Base-by-base conservation (phyloP, 345 rosid genomes). In the Passiflora organensis region DNA sequence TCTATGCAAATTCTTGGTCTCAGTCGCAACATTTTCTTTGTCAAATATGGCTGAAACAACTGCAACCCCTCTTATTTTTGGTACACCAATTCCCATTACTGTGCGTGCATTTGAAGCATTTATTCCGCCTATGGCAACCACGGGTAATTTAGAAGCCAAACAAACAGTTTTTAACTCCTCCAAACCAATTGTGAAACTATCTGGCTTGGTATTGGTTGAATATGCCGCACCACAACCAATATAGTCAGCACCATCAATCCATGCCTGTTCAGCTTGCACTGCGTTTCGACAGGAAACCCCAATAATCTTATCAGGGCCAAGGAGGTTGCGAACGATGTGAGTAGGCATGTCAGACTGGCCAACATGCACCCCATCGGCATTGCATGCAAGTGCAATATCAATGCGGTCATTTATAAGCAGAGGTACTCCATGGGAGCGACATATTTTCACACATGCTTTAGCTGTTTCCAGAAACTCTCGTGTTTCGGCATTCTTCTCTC, bases 71-170 rank as follows among this genome's bases (percentile, higher is more conserved):
- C 86, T 72, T 1, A 93, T 84, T 67, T 73, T 89, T 11, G 84
- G 73, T 6, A 55, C 55, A 48, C 74, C 57, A 1, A 71, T 68
- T 62, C 53, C 78, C 86, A 84, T 74, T 43, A 93, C 86, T 16
- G 68, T 38, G 3, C 50, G 62, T 10, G 89, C 91, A 43, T 86
- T 89, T 15, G 89, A 81, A 38, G 76, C 58, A 18, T 78, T 80
- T 0, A 93, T 84, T 24, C 99, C 97, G 12, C 96, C 95, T 4
- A 93, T 93, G 13, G 97, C 95, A 58, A 89, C 97, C 36, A 89
- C 95, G 0, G 95, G 97, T 57, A 93, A 58, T 62, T 80, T 86
- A 39, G 95, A 84, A 24, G 97, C 74, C 67, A 68, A 21, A 17
- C 99, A 93, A 19, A 93, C 89, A 6, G 73, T 51, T 77, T 66